Base-by-base conservation (phyloP, 2,329 filamentous ascomycete genomes). In the Basipetospora chlamydospora region DNA sequence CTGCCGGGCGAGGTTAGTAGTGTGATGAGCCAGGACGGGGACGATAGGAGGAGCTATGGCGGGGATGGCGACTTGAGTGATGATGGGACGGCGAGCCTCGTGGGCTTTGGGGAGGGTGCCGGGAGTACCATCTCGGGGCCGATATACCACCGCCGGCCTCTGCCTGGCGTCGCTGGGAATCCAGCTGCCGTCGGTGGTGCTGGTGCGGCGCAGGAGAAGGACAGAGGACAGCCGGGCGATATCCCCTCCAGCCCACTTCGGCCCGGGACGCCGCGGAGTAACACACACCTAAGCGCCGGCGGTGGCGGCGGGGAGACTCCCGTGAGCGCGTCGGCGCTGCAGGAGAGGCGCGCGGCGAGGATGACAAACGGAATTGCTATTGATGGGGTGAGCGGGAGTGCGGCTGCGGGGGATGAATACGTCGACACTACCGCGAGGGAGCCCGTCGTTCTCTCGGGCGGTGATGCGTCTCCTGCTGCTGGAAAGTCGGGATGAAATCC, bases 21-120 rank as follows among this genome's bases (percentile, higher is more conserved):
- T 7, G 76, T 75, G 20, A 77, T 74, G 43, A 72, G 78, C 64
- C 69, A 75, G 36, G 62, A 70, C 33, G 67, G 72, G 40, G 53
- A 63, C 12, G 61, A 66, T 23, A 59, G 57, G 32, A 43, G 64
- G 38, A 55, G 60, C 12, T 71, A 66, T 26, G 57, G 64, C 3
- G 62, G 61, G 15, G 67, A 73, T 41, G 81, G 84, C 45, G 82
- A 80, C 41, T 80, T 90, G 68, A 88, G 82, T 47, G 86, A 93
- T 47, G 85, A 93, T 49, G 80, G 78, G 6, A 78, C 77, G 36
- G 83, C 79, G 3, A 88, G 80, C 43, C 66, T 95, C 5, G 88
- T 95, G 8, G 88, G 81, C 0, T 95, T 95, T 47, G 88, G 88
- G 34, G 87, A 95, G 55, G 88, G 87, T 23, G 87, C 88, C 8